Base-by-base conservation (phyloP, 805 yeast genomes). In the Cyberlindnera samutprakarnensis region DNA sequence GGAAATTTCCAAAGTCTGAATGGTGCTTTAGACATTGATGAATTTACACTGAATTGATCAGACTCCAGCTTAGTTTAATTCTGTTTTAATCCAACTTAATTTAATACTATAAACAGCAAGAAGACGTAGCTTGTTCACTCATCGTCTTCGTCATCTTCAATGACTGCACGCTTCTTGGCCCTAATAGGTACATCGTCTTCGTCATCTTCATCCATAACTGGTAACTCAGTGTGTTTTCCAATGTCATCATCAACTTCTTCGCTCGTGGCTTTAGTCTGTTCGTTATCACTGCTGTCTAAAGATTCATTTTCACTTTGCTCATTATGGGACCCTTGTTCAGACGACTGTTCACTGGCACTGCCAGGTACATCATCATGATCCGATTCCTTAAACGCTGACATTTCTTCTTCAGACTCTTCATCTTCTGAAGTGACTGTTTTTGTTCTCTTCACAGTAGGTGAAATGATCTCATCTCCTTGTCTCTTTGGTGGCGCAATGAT, bases 11-110 rank as follows among this genome's bases (percentile, higher is more conserved):
- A 42, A 15, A 47, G 47, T 18, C 30, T 50, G 23, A 33, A 41
- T 26, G 49, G 51, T 20, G 50, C 54, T 3, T 28, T 49, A 14
- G 54, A 50, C 8, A n/a, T 33, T 11, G 39, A 42, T 29, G 47
- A 39, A 4, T 44, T 46, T 25, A 30, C 41, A 3, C 31, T 46
- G 33, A 37, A 36, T 25, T 34, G 25, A 31, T 14, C 13, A n/a
- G n/a, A n/a, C n/a, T n/a, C n/a, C n/a, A n/a, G n/a, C n/a, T n/a
- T n/a, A n/a, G n/a, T n/a, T n/a, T n/a, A n/a, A n/a, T n/a, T n/a
- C n/a, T n/a, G n/a, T n/a, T n/a, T n/a, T n/a, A n/a, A n/a, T n/a
- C n/a, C n/a, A n/a, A n/a, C n/a, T n/a, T n/a, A n/a, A n/a, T n/a
- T n/a, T n/a, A n/a, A n/a, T n/a, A n/a, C n/a, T n/a, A n/a, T n/a